Evolutionary conservation across 805 yeast species (phyloP).

Genomic region (Metschnikowia colocasiae): DNA sequence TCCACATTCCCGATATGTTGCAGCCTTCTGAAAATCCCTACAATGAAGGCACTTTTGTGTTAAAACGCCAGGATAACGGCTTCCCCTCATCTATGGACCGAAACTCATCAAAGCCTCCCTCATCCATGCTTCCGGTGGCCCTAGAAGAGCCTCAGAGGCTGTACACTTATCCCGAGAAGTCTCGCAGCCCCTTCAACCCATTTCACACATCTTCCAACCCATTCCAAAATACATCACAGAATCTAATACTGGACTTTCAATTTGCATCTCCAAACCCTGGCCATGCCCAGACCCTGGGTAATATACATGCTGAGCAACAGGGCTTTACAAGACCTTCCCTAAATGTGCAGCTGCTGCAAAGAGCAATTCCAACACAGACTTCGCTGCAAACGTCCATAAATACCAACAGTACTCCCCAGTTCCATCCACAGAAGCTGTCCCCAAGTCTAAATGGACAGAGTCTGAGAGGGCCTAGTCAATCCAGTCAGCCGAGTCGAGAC

Average conservation of each 20-base stretch:
- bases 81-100: background rate
- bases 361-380: background rate
- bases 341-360: background rate
- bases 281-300: background rate
- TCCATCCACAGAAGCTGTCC: background rate
- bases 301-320: background rate
- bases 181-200: background rate
- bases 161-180: slow-evolving; percentile 3
- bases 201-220: background rate
- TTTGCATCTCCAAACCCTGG: background rate
- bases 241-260: background rate
- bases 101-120: background rate
- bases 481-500: background rate
- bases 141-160: background rate
- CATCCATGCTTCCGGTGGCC: background rate
- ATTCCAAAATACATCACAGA: background rate
- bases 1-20: slow-evolving; percentile 15
- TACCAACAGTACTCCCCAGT: background rate
- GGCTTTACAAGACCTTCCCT: background rate
- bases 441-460: background rate
- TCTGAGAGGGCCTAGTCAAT: slow-evolving; percentile 1
- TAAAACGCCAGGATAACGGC: slow-evolving; percentile 1
- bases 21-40: slow-evolving; percentile 14
- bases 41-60: slow-evolving; percentile 10
- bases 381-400: background rate